phyloP scores from a whole-genome alignment of 1,284 basidiomycete genomes.

The Baeospora myosura region DNA sequence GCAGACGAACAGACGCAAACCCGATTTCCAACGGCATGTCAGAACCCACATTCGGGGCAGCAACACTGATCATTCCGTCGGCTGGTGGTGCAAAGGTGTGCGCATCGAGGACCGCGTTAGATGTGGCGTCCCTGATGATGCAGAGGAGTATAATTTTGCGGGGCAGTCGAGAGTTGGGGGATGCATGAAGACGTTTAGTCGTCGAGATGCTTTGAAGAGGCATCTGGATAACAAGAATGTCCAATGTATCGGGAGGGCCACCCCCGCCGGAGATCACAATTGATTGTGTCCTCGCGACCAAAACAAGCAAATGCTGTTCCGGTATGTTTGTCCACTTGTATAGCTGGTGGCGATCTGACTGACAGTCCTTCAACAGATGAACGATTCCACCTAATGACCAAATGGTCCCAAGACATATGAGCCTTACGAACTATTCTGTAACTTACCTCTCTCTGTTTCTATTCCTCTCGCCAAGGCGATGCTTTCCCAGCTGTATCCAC shows the following conservation, averaged over 20 bases:
- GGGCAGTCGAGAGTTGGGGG: conserved; percentile 39
- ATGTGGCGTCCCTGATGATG: conserved; percentile 21
- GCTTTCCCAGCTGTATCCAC: too few relatives aligned
- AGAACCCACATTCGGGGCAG: conserved; percentile 35
- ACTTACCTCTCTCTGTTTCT: too few relatives aligned
- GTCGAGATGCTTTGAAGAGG: conserved; percentile 48
- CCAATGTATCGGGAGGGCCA: conserved; percentile 27
- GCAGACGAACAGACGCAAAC: conserved; percentile 34
- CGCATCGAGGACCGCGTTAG: conserved; percentile 25
- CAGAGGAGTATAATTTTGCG: conserved; percentile 23
- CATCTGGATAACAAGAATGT: conserved; percentile 41
- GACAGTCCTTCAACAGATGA: too few relatives aligned
- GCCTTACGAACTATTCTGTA: too few relatives aligned
- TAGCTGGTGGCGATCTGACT: too few relatives aligned
- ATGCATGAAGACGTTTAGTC: conserved; percentile 43
- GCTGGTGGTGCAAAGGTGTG: conserved; percentile 37
- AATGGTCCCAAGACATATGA: conserved; percentile 35
- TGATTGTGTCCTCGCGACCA: too few relatives aligned
- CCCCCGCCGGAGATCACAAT: not conserved
- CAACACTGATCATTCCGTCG: conserved; percentile 19
- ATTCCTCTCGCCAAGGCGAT: too few relatives aligned
- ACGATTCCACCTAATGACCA: too few relatives aligned
- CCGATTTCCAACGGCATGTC: conserved; percentile 48
- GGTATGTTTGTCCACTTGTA: too few relatives aligned
- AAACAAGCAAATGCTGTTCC: too few relatives aligned